A percentile compares a stretch with the other conserved stretches of the same genome.
Evolutionary conservation across 257 asterid genomes (phyloP).

Genomic region (Dorcoceras hygrometricum): DNA sequence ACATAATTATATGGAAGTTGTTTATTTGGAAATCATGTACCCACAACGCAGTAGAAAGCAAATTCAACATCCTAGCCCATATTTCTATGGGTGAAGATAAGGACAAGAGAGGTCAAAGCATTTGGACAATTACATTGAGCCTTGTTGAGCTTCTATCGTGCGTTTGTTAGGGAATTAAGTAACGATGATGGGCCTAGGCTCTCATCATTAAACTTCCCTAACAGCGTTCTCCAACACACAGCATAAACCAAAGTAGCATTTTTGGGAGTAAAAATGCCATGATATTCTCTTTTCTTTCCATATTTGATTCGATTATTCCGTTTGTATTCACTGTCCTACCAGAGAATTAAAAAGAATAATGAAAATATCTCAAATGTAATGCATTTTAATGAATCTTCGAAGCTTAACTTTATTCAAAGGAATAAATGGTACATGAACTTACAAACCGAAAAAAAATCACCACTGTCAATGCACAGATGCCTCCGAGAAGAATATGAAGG

Average conservation of each 20-base stretch:
- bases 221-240: no score
- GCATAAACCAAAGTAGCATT: background rate
- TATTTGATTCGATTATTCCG: background rate
- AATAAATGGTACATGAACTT: slow-evolving; percentile 42
- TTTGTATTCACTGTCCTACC: background rate
- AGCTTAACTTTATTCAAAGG: background rate
- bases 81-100: background rate
- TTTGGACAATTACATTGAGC: background rate
- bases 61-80: background rate
- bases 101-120: background rate
- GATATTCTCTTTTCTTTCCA: no score
- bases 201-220: no score
- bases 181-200: no score
- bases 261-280: background rate
- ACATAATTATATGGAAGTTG: background rate
- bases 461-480: slow-evolving; percentile 83
- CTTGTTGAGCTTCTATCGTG: background rate
- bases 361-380: background rate
- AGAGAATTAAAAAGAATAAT: background rate
- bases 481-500: slow-evolving; percentile 91
- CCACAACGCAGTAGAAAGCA: slow-evolving; percentile 5
- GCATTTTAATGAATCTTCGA: background rate
- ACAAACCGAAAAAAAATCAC: slow-evolving; percentile 91
- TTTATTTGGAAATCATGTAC: slow-evolving; percentile 3
- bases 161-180: no score